Base-by-base conservation (phyloP, 2,329 filamentous ascomycete species). In the Cordyceps militaris region DNA sequence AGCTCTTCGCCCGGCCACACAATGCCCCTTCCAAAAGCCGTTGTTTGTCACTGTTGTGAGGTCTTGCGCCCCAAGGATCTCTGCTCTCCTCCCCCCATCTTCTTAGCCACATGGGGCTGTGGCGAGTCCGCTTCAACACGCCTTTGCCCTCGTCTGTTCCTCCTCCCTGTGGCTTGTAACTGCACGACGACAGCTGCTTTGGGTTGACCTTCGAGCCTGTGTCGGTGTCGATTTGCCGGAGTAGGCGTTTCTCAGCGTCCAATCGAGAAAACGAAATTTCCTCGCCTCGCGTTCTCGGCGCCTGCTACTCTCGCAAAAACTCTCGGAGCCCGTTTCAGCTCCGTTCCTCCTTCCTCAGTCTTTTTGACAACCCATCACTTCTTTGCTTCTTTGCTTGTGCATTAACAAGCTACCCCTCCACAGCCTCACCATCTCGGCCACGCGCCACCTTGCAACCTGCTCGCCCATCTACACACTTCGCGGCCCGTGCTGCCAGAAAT, bases 101-200 rank as follows among this genome's bases (percentile, higher is more conserved):
- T 38, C 19, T 32, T 50, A 57, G 55, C 55, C 55, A 57, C 55
- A 49, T 23, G 46, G 47, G 55, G 55, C 55, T 57, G 55, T 57
- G 55, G 55, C 55, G 38, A 57, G 55, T 44, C 36, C 8, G 19
- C 21, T 43, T n/a, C 16, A 42, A 24, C 42, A 8, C 32, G 23
- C 32, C 34, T 8, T 48, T n/a, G 43, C 36, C 23, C 11, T 21
- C 23, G 47, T 28, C 42, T 28, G 14, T 40, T 38, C 23, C 42
- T 9, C 23, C 40, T 28, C 3, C 14, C 51, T 54, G 51, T 44
- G 51, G 51, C 51, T n/a, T 44, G 38, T 44, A 36, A n/a, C 26
- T 34, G 51, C 51, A 34, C 51, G 28, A 24, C 51, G 19, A 54
- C 51, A 16, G 19, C 28, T 54, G 38, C 19, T 46, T 28, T 19